phyloP scores from a whole-genome alignment of 257 asterid species.

The Gardenia jasminoides region DNA sequence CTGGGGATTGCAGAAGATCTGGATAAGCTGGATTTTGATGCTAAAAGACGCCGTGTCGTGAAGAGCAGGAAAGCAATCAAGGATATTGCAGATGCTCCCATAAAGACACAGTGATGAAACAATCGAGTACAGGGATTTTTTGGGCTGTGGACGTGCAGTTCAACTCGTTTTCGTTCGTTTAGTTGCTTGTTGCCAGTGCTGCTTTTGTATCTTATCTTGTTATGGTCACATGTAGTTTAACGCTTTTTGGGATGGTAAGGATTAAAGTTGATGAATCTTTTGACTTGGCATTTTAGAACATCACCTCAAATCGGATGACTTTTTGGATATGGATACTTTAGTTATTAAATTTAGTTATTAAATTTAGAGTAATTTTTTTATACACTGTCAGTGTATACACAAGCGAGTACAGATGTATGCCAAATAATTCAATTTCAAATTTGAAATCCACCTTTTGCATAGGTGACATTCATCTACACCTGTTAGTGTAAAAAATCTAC shows the following conservation, averaged over 20 bases:
- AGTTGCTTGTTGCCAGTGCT: neutral
- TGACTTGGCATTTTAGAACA: neutral
- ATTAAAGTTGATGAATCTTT: neutral
- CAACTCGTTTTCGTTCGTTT: neutral
- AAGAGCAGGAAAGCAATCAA: slow-evolving; percentile 63
- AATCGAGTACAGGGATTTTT: neutral
- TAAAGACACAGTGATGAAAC: neutral
- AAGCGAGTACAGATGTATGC: too few species aligned
- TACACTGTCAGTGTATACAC: too few species aligned
- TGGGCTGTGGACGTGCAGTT: neutral
- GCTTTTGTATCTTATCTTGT: neutral
- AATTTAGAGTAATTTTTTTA: too few species aligned
- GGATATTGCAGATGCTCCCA: slow-evolving; percentile 41
- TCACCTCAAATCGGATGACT: neutral
- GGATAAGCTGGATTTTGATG: slow-evolving; percentile 60
- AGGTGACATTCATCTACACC: too few species aligned
- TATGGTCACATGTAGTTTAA: too few species aligned
- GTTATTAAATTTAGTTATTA: too few species aligned
- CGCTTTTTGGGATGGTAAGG: neutral
- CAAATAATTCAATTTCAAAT: too few species aligned
- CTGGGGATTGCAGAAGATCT: slow-evolving; percentile 66
- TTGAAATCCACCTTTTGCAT: too few species aligned
- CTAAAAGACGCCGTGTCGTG: slow-evolving; percentile 51
- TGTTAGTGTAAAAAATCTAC: too few species aligned
- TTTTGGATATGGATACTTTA: neutral